These are phyloP conservation scores for Fusarium sp. DNA, from an alignment of 2,329 filamentous ascomycete genomes.

Conservation along the genomic window DNA sequence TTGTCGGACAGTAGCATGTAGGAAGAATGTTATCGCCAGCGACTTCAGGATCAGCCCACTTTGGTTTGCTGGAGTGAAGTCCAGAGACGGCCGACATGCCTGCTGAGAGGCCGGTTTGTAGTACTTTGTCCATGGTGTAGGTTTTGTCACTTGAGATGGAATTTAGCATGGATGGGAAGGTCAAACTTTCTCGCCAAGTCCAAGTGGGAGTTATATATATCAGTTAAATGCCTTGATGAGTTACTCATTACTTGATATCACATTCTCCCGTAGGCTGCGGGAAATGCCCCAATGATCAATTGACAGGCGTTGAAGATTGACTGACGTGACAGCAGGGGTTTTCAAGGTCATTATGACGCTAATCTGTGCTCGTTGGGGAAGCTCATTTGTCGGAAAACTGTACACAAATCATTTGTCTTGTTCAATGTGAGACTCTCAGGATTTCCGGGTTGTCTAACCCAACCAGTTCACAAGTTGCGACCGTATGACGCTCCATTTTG, in stretches of 20 bases:
- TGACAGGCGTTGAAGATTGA: not conserved
- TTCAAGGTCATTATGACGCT: not conserved
- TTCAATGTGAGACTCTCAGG: not conserved
- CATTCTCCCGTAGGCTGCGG: too few species aligned
- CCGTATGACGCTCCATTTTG: not conserved
- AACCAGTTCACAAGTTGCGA: not conserved
- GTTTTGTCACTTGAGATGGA: not conserved
- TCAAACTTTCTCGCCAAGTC: not conserved
- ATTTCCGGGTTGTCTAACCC: not conserved
- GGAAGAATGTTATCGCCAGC: slow-evolving; percentile 5
- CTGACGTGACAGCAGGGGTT: not conserved
- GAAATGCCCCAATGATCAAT: not conserved
- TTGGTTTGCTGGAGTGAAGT: slow-evolving; percentile 3
- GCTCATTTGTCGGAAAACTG: not conserved
- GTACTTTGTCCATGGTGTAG: not conserved
- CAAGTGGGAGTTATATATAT: not conserved
- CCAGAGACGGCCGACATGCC: not conserved
- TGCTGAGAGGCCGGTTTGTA: not conserved
- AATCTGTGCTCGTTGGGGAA: not conserved
- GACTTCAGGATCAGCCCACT: slow-evolving; percentile 2
- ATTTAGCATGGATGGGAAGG: not conserved
- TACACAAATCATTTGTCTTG: not conserved
- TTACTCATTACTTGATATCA: not conserved
- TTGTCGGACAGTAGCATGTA: not conserved
- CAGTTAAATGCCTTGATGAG: not conserved